Evolutionary conservation across 331 rosid species (phyloP).

Genomic region (Acacia concinna): DNA sequence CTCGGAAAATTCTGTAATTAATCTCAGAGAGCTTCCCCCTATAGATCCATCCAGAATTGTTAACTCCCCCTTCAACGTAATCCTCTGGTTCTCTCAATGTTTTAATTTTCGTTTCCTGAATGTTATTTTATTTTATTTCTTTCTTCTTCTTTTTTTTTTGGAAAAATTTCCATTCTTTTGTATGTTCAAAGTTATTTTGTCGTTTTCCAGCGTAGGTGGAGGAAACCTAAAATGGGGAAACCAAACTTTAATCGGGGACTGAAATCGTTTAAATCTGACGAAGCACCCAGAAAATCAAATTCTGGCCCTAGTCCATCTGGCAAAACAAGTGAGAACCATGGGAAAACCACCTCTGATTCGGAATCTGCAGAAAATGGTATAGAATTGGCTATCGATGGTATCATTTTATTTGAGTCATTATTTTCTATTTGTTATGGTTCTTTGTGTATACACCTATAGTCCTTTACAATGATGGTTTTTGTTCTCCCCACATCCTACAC

Average conservation of each 20-base stretch:
- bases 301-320: constrained; percentile 5
- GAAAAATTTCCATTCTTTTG: too few relatives aligned
- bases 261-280: constrained; percentile 10
- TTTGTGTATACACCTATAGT: not conserved
- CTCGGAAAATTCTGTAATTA: not conserved
- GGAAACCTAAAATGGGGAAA: constrained; percentile 25
- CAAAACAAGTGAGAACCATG: constrained; percentile 9
- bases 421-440: not conserved
- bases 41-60: constrained; percentile 25
- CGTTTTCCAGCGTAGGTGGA: constrained; percentile 34
- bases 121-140: not conserved
- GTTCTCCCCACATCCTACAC: too few relatives aligned
- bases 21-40: constrained; percentile 37
- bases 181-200: not conserved
- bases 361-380: constrained; percentile 40
- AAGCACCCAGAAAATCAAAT: not conserved
- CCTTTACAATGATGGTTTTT: not conserved
- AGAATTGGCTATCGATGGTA: not conserved
- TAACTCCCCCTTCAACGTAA: constrained; percentile 30
- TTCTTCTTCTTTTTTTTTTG: too few relatives aligned
- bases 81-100: not conserved
- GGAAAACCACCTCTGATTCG: not conserved
- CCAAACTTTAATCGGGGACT: not conserved
- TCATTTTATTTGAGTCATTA: not conserved
- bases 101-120: not conserved